These are phyloP conservation scores for Comarum palustre DNA, from an alignment of 306 rosid genomes.

Conservation along the genomic window DNA sequence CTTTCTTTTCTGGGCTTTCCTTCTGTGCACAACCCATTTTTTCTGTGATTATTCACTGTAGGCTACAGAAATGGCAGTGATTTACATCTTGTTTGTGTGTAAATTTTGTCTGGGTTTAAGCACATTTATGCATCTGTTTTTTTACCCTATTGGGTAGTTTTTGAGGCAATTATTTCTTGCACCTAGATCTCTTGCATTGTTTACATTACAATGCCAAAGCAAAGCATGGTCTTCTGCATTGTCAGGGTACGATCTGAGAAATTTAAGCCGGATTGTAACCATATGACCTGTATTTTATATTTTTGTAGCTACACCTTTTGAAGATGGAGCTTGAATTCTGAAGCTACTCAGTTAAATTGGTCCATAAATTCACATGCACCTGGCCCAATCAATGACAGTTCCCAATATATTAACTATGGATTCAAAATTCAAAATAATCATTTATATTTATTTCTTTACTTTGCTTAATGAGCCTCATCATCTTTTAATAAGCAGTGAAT, in stretches of 20 bases:
- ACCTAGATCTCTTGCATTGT: neutral
- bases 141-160: neutral
- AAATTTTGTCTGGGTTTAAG: neutral
- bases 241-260: constrained; percentile 4
- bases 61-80: neutral
- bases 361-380: neutral
- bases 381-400: constrained; percentile 2
- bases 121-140: neutral
- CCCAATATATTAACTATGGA: neutral
- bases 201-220: neutral
- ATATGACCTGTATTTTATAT: neutral
- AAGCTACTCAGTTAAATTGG: neutral
- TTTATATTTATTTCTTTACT: neutral
- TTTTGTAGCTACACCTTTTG: neutral
- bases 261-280: neutral
- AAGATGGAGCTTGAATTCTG: neutral
- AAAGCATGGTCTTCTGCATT: neutral
- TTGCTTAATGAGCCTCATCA: no score
- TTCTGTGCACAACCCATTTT: neutral
- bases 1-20: neutral
- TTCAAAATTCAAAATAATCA: neutral
- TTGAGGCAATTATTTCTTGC: neutral
- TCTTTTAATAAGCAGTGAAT: no score
- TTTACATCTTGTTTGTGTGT: neutral
- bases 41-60: neutral